phyloP scores from a whole-genome alignment of 305 asterid species.

The Fraxinus xanthoxyloides region DNA sequence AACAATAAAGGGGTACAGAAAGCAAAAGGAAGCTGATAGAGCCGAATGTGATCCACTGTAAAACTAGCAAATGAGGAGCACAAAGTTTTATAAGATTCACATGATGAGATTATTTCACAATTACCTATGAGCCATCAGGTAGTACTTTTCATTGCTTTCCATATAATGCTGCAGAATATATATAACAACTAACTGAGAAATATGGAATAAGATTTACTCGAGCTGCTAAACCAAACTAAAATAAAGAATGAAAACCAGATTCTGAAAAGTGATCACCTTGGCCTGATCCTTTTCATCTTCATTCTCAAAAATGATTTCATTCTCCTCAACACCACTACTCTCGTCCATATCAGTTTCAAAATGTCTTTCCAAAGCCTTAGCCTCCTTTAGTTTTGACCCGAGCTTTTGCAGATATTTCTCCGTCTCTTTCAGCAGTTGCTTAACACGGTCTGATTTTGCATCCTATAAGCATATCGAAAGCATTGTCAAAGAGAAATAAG shows the following conservation, averaged over 20 bases:
- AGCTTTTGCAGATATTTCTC: constrained; percentile 94
- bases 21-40: constrained; percentile 2
- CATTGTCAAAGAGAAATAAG: constrained; percentile 19
- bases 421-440: constrained; percentile 88
- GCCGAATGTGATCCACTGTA: constrained; percentile 18
- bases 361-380: constrained; percentile 68
- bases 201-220: constrained; percentile 5
- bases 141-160: constrained; percentile 99
- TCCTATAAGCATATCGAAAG: constrained; percentile 55
- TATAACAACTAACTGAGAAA: constrained; percentile 27
- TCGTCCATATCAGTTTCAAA: constrained; percentile 75
- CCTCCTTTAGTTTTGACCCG: constrained; percentile 85
- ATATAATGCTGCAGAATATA: constrained; percentile 81
- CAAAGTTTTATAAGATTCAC: constrained; percentile 1
- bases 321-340: constrained; percentile 30
- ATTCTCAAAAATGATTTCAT: no score
- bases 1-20: constrained; percentile 9
- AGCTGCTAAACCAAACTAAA: constrained; percentile 12
- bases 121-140: constrained; percentile 98
- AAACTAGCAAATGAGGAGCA: background rate
- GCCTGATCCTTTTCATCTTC: constrained; percentile 13
- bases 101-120: constrained; percentile 3
- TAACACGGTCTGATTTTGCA: constrained; percentile 96
- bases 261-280: constrained; percentile 49
- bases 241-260: constrained; percentile 18